Conservation (phyloP, 2,329 filamentous ascomycete genomes). For the Lachnum nothofagi region DNA sequence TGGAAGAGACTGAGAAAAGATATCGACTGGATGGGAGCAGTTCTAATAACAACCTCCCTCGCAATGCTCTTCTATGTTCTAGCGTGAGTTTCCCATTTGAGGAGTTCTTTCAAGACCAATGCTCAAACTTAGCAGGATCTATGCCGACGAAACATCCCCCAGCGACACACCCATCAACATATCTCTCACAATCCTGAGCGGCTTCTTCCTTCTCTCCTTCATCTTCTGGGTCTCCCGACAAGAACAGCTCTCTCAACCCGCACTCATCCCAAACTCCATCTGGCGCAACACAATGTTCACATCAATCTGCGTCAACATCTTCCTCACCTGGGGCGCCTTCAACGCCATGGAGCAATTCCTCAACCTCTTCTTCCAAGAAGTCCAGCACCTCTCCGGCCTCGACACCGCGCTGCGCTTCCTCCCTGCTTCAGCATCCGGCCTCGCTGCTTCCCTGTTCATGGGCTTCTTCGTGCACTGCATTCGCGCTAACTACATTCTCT, state of each 20-base stretch:
- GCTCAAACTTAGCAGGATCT: background rate
- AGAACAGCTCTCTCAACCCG: conserved; percentile 42
- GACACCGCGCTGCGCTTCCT: background rate
- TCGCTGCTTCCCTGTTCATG: background rate
- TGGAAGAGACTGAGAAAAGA: conserved; percentile 33
- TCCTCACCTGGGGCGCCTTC: background rate
- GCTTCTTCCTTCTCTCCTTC: conserved; percentile 10
- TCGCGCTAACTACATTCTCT: background rate
- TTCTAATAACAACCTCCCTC: conserved; percentile 43
- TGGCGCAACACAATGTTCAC: conserved; percentile 56
- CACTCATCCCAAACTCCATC: conserved; percentile 57
- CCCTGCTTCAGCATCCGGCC: background rate
- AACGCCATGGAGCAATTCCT: background rate
- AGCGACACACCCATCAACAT: conserved; percentile 45
- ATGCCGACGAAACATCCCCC: conserved; percentile 14
- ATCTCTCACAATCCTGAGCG: conserved; percentile 43
- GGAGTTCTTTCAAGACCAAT: background rate
- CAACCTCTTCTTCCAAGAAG: background rate
- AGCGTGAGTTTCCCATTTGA: conserved; percentile 38
- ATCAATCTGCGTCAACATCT: background rate
- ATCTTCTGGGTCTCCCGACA: conserved; percentile 36
- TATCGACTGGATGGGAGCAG: conserved; percentile 51
- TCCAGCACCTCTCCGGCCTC: background rate
- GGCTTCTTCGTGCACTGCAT: background rate
- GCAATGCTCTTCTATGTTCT: conserved; percentile 49